Evolutionary conservation across 1,139 yeast genomes (phyloP).

Genomic region (Suhomyces anneliseae): DNA sequence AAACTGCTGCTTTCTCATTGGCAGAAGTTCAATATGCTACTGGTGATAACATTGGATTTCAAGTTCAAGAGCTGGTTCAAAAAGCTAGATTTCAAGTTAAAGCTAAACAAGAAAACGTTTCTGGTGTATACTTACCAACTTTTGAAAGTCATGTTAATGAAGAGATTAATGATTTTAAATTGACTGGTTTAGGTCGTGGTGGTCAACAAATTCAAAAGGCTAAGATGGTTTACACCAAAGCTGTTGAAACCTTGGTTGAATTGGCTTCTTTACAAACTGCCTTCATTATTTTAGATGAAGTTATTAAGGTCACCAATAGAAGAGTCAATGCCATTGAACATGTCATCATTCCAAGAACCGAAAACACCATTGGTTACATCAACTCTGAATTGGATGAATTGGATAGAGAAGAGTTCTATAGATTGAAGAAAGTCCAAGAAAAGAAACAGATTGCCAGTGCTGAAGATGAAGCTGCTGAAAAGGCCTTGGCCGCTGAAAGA

Average conservation of each 20-base stretch:
- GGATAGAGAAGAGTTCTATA: slow-evolving; percentile 96
- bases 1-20: slow-evolving; percentile 93
- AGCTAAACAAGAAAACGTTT: slow-evolving; percentile 93
- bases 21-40: slow-evolving; percentile 98
- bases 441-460: slow-evolving; percentile 85
- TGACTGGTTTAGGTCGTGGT: slow-evolving; percentile 97
- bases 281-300: slow-evolving; percentile 93
- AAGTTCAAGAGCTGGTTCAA: slow-evolving; percentile 91
- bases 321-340: slow-evolving; percentile 99
- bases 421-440: slow-evolving; percentile 95
- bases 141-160: slow-evolving; percentile 84
- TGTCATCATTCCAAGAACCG: slow-evolving; percentile 95
- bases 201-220: slow-evolving; percentile 98
- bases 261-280: slow-evolving; percentile 95
- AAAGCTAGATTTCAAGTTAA: slow-evolving; percentile 86
- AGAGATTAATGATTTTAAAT: slow-evolving; percentile 84
- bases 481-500: slow-evolving; percentile 10
- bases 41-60: slow-evolving; percentile 91
- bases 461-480: slow-evolving; percentile 56
- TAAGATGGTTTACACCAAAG: slow-evolving; percentile 86
- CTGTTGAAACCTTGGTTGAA: slow-evolving; percentile 94
- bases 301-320: slow-evolving; percentile 94
- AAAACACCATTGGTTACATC: slow-evolving; percentile 89
- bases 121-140: slow-evolving; percentile 93
- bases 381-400: slow-evolving; percentile 95